Evolutionary conservation across 495 filamentous ascomycete species (phyloP), one percentile per base, ranked within the genome.

Genomic region (Physcia stellaris): DNA sequence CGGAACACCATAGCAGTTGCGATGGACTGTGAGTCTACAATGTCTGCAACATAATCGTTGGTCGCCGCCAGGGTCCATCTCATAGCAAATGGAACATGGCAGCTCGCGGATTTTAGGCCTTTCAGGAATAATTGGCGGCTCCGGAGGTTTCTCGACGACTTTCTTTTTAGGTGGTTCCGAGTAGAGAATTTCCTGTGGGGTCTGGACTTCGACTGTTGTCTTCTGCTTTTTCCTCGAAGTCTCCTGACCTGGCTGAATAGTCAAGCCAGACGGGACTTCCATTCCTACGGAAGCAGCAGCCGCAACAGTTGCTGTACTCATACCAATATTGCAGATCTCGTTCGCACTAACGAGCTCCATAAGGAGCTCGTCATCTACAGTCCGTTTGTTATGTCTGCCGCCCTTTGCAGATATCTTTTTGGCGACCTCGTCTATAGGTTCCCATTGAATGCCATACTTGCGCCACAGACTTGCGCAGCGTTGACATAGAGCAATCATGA

Each of bases 361-460:
- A 35, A 94, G 63, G 9, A 94, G 64, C 54, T 96, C 92, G 52
- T 96, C 87, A 47, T 96, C 90, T 35, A 90, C 77, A 36, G 75
- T 79, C 33, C 84, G 73, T 53, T 87, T 86, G 80, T 80, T 86
- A 2, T 82, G 82, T 42, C 83, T 79, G 27, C 86, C 83, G 29
- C 86, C 85, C 40, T 74, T 77, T 37, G 77, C 75, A 3, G 77
- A 76, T 37, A 92, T 77, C 64, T 92, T 90, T 66, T 90, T 94
- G 17, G 79, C 77, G 24, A 94, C 69, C 46, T 96, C 90, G 39
- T 96, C 90, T n/a, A 83, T 68, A 47, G 92, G 82, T 53, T 96
- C 90, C 75, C 85, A 99, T 42, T 90, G 83, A 40, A 99, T 86
- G 7, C 79, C 86, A 51, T 96, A 96, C 41, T 87, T 80, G 23